A percentile compares a stretch with the other conserved stretches of the same genome.
Conservation (phyloP, 2,329 filamentous ascomycete species). For the Sarocladium strictum region DNA sequence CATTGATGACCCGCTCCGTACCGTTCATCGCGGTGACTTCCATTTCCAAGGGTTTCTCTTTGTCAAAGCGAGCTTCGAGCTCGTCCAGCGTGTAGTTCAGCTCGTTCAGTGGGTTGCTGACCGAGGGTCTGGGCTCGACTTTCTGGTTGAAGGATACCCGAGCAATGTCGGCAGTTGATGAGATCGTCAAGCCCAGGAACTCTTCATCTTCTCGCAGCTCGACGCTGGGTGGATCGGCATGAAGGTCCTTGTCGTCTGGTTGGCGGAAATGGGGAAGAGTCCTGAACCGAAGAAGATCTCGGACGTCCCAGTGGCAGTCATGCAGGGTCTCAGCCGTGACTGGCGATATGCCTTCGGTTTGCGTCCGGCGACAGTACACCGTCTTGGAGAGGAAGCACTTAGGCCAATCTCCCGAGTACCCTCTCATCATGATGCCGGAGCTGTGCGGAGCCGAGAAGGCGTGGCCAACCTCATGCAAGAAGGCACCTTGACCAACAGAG, state of each 20-base stretch:
- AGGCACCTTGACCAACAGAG: slow-evolving; percentile 57
- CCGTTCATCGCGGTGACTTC: slow-evolving; percentile 34
- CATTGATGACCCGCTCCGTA: slow-evolving; percentile 25
- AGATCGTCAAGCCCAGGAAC: slow-evolving; percentile 15
- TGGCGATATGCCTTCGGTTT: slow-evolving; percentile 12
- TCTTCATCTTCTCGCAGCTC: slow-evolving; percentile 16
- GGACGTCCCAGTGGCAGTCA: slow-evolving; percentile 62
- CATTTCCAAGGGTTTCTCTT: slow-evolving; percentile 22
- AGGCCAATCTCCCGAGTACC: slow-evolving; percentile 35
- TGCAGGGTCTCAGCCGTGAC: slow-evolving; percentile 33
- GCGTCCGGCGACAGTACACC: slow-evolving; percentile 23
- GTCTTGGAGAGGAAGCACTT: slow-evolving; percentile 32
- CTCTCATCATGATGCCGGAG: slow-evolving; percentile 56
- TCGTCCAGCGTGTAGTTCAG: slow-evolving; percentile 18
- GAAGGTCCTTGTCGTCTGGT: slow-evolving; percentile 48
- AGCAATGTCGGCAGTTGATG: slow-evolving; percentile 15
- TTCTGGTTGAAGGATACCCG: slow-evolving; percentile 14
- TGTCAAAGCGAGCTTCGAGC: slow-evolving; percentile 26
- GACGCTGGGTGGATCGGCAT: slow-evolving; percentile 8
- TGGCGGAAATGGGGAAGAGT: slow-evolving; percentile 63
- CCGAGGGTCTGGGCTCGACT: slow-evolving; percentile 10
- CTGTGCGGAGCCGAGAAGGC: slow-evolving; percentile 65
- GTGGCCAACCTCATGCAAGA: slow-evolving; percentile 66
- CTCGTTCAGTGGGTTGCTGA: neutral
- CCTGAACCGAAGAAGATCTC: slow-evolving; percentile 62